Evolutionary conservation across 2,329 filamentous ascomycete genomes (phyloP).

Genomic region (Scedosporium dehoogii): DNA sequence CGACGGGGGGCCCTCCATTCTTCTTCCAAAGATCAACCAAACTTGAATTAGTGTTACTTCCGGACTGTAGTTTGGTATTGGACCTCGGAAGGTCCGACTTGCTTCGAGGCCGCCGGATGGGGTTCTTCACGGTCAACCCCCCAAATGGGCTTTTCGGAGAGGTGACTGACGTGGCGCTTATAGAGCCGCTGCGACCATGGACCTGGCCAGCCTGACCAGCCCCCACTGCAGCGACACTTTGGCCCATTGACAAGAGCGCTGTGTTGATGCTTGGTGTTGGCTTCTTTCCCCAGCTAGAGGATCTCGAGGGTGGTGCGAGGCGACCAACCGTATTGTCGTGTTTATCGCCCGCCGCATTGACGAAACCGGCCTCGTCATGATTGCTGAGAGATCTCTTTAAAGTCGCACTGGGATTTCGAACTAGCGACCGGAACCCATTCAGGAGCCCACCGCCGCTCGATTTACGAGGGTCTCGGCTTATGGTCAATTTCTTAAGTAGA

Average conservation of each 20-base stretch:
- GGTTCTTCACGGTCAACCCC: conserved; percentile 33
- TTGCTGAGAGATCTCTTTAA: conserved; percentile 38
- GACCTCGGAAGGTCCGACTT: conserved; percentile 41
- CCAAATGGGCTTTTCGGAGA: conserved; percentile 44
- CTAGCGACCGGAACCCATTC: conserved; percentile 37
- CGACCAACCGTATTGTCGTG: conserved; percentile 25
- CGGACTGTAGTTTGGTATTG: conserved; percentile 16
- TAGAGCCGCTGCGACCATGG: conserved; percentile 41
- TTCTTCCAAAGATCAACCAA: conserved; percentile 42
- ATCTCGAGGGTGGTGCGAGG: conserved; percentile 40
- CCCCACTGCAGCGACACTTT: conserved; percentile 44
- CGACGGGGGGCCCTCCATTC: conserved; percentile 43
- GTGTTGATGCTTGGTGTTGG: conserved; percentile 48
- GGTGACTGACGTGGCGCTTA: conserved; percentile 42
- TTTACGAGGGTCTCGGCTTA: conserved; percentile 32
- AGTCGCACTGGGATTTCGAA: conserved; percentile 38
- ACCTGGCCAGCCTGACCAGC: conserved; percentile 33
- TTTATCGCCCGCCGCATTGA: conserved; percentile 15
- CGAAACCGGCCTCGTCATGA: conserved; percentile 16
- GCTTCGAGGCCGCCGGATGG: conserved; percentile 44
- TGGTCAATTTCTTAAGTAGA: conserved; percentile 52
- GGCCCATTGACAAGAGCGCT: conserved; percentile 45
- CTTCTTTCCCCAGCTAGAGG: conserved; percentile 42
- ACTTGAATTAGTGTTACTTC: conserved; percentile 29
- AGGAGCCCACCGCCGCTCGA: conserved; percentile 35